Base-by-base conservation (phyloP, 2,329 filamentous ascomycete species). In the Epichloe gansuensis region DNA sequence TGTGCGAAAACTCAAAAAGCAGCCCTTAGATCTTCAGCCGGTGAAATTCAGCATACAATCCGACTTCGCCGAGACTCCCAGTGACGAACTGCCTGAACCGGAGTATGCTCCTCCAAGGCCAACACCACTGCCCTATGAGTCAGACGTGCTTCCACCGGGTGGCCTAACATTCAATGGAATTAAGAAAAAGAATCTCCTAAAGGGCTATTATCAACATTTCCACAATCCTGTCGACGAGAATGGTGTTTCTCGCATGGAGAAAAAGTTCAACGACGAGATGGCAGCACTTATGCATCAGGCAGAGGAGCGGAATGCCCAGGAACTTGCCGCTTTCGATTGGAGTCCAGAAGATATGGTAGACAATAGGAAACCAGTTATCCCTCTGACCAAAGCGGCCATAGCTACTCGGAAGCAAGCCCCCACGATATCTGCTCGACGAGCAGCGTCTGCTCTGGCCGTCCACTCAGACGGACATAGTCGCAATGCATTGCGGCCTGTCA, bases 31-130 rank as follows among this genome's bases (percentile, higher is more conserved):
- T 46, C 61, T 65, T n/a, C 74, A 76, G 25, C 64, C 72, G 8
- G 72, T 82, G 56, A 85, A 85, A 64, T 69, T 89, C 45, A 77
- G 82, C 49, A 71, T 82, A 40, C 80, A 83, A 51, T 73, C 75
- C 4, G 78, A 83, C 49, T 68, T 70, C 40, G 65, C 63, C 31
- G 74, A 72, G 49, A 62, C 64, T 3, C 43, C 34, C 13, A 71
- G 77, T 27, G 81, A 87, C 44, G 81, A 83, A 27, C 89, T 96
- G 50, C 81, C 91, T 27, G 90, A 96, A 51, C 81, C 91, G 54
- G 93, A 97, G 72, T 95, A 95, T 66, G 89, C 89, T 64, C 89
- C 91, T 5, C 88, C 89, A 0, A 83, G 75, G 54, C 77, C 82
- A 1, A 77, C 76, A 58, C 75, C 81, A n/a, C 70, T 81, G 11